Evolutionary conservation across 2,329 filamentous ascomycete genomes (phyloP).

Genomic region (Didymella glomerata): DNA sequence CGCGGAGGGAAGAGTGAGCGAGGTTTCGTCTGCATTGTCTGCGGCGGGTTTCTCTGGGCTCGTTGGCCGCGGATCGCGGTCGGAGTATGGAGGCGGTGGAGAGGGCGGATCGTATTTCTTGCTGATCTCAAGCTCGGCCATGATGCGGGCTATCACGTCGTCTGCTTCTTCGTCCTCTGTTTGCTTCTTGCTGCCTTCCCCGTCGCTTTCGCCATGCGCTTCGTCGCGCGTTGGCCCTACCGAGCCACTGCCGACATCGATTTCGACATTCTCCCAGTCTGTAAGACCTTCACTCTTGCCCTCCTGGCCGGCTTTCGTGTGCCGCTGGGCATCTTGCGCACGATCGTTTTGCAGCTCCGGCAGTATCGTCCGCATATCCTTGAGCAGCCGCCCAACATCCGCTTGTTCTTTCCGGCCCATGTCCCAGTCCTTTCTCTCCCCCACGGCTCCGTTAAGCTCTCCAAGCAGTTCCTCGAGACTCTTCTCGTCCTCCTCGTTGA

Average conservation of each 20-base stretch:
- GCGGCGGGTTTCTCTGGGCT: not conserved
- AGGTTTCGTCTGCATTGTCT: conserved; percentile 20
- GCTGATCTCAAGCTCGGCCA: conserved; percentile 57
- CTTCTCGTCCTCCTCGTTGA: conserved; percentile 54
- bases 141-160: conserved; percentile 56
- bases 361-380: conserved; percentile 53
- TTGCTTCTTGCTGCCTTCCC: conserved; percentile 33
- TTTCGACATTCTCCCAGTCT: conserved; percentile 47
- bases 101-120: conserved; percentile 49
- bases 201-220: conserved; percentile 30
- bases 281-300: conserved; percentile 29
- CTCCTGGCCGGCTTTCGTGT: conserved; percentile 2
- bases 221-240: conserved; percentile 29
- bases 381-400: conserved; percentile 53
- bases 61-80: conserved; percentile 10
- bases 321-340: conserved; percentile 12
- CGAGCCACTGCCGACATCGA: conserved; percentile 39
- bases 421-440: conserved; percentile 51
- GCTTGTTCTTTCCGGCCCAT: conserved; percentile 52
- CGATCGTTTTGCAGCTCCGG: conserved; percentile 42
- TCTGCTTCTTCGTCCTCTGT: conserved; percentile 54
- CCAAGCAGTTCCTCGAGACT: conserved; percentile 58
- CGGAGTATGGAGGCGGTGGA: conserved; percentile 30
- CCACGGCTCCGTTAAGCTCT: conserved; percentile 48
- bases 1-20: conserved; percentile 54